Evolutionary conservation across 768 basidiomycete genomes (phyloP).

Genomic region (Heimioporus sp.): DNA sequence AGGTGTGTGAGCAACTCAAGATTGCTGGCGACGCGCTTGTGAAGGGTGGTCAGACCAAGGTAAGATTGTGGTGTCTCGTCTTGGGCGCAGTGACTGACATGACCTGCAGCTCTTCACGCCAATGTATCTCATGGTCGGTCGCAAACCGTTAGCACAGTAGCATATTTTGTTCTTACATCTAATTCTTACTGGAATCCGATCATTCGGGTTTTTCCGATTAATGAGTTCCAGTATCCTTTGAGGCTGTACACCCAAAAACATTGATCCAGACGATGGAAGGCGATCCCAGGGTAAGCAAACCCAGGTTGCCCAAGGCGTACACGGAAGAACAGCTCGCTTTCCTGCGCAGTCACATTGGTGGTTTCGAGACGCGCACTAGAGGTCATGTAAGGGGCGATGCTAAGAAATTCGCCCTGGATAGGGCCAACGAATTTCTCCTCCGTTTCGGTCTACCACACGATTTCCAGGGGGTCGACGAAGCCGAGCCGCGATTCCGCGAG

Average conservation of each 20-base stretch:
- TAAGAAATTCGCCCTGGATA: conserved; percentile 65
- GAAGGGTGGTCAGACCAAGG: conserved; percentile 84
- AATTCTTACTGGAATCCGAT: conserved; percentile 24
- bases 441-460: conserved; percentile 58
- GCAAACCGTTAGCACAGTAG: conserved; percentile 42
- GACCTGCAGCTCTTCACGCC: conserved; percentile 73
- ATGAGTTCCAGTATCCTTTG: conserved; percentile 8
- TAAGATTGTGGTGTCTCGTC: conserved; percentile 27
- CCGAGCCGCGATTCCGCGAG: conserved; percentile 61
- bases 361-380: conserved; percentile 58
- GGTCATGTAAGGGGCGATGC: conserved; percentile 65
- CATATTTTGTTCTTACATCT: too few relatives aligned
- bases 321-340: conserved; percentile 61
- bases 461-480: conserved; percentile 53
- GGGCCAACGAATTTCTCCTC: conserved; percentile 58
- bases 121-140: conserved; percentile 71
- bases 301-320: conserved; percentile 63
- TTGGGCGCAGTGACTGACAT: not conserved
- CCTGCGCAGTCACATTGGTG: conserved; percentile 49
- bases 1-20: conserved; percentile 87
- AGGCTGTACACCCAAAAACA: conserved; percentile 14
- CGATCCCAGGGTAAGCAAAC: conserved; percentile 65
- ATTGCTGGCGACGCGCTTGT: conserved; percentile 78
- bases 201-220: conserved; percentile 22
- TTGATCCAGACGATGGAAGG: conserved; percentile 35